Conservation (phyloP, 1,139 yeast species). For the Pichia sp. region DNA sequence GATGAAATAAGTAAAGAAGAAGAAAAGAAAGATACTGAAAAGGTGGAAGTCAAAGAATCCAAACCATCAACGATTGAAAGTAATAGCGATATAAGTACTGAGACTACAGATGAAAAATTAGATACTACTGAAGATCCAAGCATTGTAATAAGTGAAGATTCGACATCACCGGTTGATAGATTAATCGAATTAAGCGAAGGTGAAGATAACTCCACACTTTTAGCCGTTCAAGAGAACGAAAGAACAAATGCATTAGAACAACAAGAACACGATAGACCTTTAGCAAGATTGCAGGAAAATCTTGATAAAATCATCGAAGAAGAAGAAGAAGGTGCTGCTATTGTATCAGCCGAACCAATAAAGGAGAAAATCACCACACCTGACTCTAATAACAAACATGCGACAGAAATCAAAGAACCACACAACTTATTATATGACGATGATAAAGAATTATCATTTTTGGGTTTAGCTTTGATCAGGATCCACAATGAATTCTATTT, state of each 20-base stretch:
- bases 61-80: neutral
- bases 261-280: slow-evolving; percentile 72
- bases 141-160: slow-evolving; percentile 19
- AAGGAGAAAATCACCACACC: neutral
- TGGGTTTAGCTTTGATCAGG: slow-evolving; percentile 60
- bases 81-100: neutral
- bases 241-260: slow-evolving; percentile 60
- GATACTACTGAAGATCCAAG: neutral
- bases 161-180: slow-evolving; percentile 47
- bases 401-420: slow-evolving; percentile 36
- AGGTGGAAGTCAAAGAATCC: too few relatives aligned
- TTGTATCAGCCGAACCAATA: neutral
- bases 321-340: slow-evolving; percentile 23
- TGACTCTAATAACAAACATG: neutral
- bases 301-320: slow-evolving; percentile 53
- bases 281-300: slow-evolving; percentile 79
- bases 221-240: slow-evolving; percentile 54
- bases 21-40: slow-evolving; percentile 14
- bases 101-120: neutral
- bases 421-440: slow-evolving; percentile 72
- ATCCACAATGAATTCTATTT: slow-evolving; percentile 70
- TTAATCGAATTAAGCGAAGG: slow-evolving; percentile 50
- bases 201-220: slow-evolving; percentile 42
- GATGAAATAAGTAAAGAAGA: slow-evolving; percentile 18
- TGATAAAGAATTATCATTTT: slow-evolving; percentile 67